Evolutionary conservation across 495 filamentous ascomycete species (phyloP), one percentile per base, ranked within the genome.

Genomic region (Delitschia confertaspora): DNA sequence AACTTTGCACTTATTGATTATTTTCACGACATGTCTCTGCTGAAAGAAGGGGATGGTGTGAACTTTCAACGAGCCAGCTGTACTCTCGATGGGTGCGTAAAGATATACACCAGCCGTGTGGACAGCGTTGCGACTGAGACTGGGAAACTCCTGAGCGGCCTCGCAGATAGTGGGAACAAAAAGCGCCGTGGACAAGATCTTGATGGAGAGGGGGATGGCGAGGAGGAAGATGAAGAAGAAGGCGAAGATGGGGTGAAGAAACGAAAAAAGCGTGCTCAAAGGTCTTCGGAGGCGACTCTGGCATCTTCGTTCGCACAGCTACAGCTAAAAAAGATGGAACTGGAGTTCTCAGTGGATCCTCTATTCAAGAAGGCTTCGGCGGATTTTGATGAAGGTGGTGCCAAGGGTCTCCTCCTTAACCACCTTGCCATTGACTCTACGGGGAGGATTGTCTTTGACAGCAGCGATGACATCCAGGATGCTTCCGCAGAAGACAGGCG

Each of bases 1-100:
- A 95, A 96, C 58, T 95, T 99, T 64, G 91, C 91, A 2, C 74
- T 99, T 5, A 99, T 99, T 59, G 91, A 99, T 62, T 99, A 99
- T 62, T 99, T 99, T 58, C 88, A 99, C 57, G 91, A 99, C 56
- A 95, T 99, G 93, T 94, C 87, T 4, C 66, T 99, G 25, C 71
- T 99, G 19, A 91, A 89, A 59, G 93, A 96, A 59, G 91, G 91
- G 25, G 88, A 99, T 43, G 80, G 87, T 9, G 89, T 99, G 60
- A 96, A 99, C 59, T 99, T 99, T 59, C 93, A 96, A 58, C 93
- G 93, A 60, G 91, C 91, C 21, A 95, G 88, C 68, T 96, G 89
- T 64, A 99, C 91, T 7, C 71, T 99, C 17, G 91, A 99, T 65
- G 91, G 91, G 11, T 99, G 91, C 60, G 88, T 99, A 50, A 99